phyloP scores from a whole-genome alignment of 257 asterid species.

The Solanum ossicruentum region DNA sequence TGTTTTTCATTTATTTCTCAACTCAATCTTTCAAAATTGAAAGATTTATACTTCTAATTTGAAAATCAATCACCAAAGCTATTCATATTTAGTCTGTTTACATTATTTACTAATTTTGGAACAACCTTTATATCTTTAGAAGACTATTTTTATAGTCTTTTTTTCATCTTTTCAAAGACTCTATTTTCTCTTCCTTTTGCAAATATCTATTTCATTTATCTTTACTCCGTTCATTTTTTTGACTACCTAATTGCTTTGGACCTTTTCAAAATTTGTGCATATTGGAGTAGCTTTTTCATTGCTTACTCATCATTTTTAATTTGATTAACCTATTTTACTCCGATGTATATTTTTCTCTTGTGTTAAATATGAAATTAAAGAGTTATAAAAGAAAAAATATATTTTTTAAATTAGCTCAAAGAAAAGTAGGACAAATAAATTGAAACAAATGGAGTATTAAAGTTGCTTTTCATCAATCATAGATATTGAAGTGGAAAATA shows the following conservation, averaged over 20 bases:
- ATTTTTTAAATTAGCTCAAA: background rate
- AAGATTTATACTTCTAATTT: background rate
- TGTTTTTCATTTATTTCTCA: background rate
- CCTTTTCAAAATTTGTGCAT: background rate
- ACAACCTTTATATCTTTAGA: background rate
- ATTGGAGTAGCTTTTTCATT: background rate
- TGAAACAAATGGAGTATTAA: background rate
- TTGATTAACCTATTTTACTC: too few species aligned
- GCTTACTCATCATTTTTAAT: background rate
- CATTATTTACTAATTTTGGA: background rate
- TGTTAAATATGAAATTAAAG: background rate
- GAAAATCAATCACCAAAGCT: background rate
- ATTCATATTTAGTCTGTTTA: background rate
- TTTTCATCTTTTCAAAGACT: background rate
- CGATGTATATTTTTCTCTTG: too few species aligned
- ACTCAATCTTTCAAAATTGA: background rate
- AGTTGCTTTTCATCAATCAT: too few species aligned
- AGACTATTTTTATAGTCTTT: background rate
- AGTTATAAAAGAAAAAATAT: background rate
- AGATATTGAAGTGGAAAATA: background rate
- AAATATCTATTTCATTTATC: background rate
- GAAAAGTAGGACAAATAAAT: background rate
- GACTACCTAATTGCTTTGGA: background rate
- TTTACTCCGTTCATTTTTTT: background rate
- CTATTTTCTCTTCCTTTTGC: background rate